Percentiles rank a stretch among this genome's conserved stretches.
phyloP scores from a whole-genome alignment of 148 eudicot species.

The Persicaria tinctoria region DNA sequence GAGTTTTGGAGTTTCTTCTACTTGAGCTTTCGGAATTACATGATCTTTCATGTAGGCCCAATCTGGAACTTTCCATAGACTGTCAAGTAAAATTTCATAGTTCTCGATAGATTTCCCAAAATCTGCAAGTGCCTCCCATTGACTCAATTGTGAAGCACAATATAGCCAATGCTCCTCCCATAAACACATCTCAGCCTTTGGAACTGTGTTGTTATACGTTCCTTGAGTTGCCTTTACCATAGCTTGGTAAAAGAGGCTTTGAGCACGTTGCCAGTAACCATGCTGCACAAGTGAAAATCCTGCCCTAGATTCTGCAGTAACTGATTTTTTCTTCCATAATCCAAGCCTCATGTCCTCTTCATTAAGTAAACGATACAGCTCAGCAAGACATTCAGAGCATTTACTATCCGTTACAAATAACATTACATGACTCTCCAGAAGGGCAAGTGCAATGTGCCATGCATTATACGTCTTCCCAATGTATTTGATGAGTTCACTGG shows the following conservation, averaged over 20 bases:
- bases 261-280: constrained; percentile 98
- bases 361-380: constrained; percentile 90
- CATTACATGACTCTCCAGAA: constrained; percentile 98
- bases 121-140: constrained; percentile 92
- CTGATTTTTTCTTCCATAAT: constrained; percentile 87
- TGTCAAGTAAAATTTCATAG: constrained; percentile 84
- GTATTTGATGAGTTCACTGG: constrained; percentile 94
- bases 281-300: constrained; percentile 98
- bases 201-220: constrained; percentile 88
- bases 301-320: constrained; percentile 88
- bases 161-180: constrained; percentile 99
- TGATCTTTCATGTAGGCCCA: constrained; percentile 88
- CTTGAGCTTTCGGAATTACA: constrained; percentile 93
- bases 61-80: constrained; percentile 98
- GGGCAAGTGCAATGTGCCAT: constrained; percentile 92
- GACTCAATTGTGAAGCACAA: constrained; percentile 94
- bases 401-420: constrained; percentile 80
- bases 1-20: constrained; percentile 94
- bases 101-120: constrained; percentile 90
- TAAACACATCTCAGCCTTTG: constrained; percentile 98
- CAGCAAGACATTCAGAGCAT: constrained; percentile 95
- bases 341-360: constrained; percentile 99
- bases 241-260: constrained; percentile 92
- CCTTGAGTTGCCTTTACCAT: constrained; percentile 99
- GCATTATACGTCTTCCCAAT: constrained; percentile 98